These are phyloP conservation scores for Melanogaster broomeanus DNA, from an alignment of 768 basidiomycete genomes.

Conservation along the genomic window DNA sequence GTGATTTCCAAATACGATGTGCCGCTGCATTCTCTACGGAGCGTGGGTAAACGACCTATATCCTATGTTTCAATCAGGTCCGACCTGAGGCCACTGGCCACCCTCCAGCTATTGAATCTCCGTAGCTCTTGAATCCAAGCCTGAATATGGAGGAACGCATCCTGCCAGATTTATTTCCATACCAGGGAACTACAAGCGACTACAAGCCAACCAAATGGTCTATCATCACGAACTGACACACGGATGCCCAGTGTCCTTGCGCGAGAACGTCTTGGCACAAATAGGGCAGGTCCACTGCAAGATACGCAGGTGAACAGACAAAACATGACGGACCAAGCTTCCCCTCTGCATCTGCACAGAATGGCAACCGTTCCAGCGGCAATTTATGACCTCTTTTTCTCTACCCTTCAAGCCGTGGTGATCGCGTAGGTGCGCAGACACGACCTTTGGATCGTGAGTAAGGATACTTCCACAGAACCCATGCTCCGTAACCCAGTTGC, in stretches of 20 bases:
- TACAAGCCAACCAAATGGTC: neutral
- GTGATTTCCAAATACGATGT: no score
- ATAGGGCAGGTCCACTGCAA: neutral
- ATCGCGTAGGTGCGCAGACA: slow-evolving; percentile 11
- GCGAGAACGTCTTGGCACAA: neutral
- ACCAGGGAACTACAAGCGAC: neutral
- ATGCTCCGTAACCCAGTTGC: neutral
- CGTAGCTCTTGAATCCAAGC: no score
- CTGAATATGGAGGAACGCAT: no score
- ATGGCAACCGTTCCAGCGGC: slow-evolving; percentile 15
- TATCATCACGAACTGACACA: neutral
- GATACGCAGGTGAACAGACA: slow-evolving; percentile 15
- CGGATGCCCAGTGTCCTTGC: neutral
- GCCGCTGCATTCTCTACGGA: no score
- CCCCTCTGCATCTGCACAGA: slow-evolving; percentile 18
- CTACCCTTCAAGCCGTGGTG: slow-evolving; percentile 15
- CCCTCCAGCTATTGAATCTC: no score
- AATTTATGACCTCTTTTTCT: slow-evolving; percentile 12
- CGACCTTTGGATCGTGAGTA: neutral
- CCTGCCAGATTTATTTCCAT: no score
- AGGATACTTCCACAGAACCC: slow-evolving; percentile 6
- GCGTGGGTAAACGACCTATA: no score
- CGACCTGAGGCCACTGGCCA: no score
- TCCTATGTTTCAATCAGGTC: no score
- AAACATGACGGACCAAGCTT: slow-evolving; percentile 18